Evolutionary conservation across 1,284 basidiomycete genomes (phyloP), one percentile per base, ranked within the genome.

Genomic region (Apiotrichum veenhuisii): DNA sequence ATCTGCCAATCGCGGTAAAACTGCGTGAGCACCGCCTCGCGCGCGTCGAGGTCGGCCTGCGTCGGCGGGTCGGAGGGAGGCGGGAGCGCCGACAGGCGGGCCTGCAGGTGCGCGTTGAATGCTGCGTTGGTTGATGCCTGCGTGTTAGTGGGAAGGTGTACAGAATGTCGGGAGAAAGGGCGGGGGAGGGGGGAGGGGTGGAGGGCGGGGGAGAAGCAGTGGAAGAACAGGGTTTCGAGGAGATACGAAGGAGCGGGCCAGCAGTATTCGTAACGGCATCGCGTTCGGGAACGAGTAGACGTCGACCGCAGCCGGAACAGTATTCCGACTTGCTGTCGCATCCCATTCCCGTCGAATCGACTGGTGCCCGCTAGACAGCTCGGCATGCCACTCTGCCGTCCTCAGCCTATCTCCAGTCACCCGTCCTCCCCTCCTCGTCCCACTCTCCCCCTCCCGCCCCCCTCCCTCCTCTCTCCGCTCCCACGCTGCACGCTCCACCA

Each of bases 1-100:
- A 67, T 62, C 55, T 73, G 74, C 74, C 74, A 76, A 62, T 76
- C 74, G 12, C 70, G 70, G 54, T 76, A 76, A 49, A 76, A 76
- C 53, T 66, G 64, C 5, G 63, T 59, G 41, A 74, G 55, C n/a
- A 53, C 61, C 9, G 71, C 71, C 58, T 76, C 71, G 36, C 63
- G 55, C 43, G 64, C 54, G 3, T 59, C 54, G n/a, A 65, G 48
- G 46, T 75, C 71, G 20, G 63, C 63, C 1, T 54, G 36, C 3
- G 68, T 65, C 5, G 72, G 71, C 1, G 73, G 72, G 59, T 70
- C 63, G 2, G 60, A 59, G 0, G 67, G 50, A 0, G 65, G 52
- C 0, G 70, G 70, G 11, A 75, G 63, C 8, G 58, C 53, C 1
- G 70, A 63, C 9, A 76, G 59, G 4, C 74, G 70, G 27, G 65